Evolutionary conservation across 1,139 yeast species (phyloP), one percentile per base, ranked within the genome.

Genomic region (Saccharomyces hybrid): DNA sequence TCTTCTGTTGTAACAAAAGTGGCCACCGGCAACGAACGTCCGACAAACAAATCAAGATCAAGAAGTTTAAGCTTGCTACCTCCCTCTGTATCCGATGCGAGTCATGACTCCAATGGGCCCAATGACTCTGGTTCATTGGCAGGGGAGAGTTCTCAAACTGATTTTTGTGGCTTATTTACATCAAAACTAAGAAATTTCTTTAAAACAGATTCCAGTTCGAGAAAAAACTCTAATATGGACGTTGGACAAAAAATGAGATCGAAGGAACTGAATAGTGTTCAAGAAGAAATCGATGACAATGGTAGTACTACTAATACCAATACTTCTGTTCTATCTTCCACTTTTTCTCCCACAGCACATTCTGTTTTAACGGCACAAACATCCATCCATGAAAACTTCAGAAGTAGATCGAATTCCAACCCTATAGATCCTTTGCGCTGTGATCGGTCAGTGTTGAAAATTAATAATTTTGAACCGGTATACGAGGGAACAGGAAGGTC

Each of bases 101-200:
- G n/a, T 11, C 13, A 16, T 38, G 44, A 9, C 13, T 3, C 4
- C 3, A 11, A 38, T 2, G 44, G 44, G 44, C 23, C 23, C 6
- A 38, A 6, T 11, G 19, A 16, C 25, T 16, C n/a, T 16, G 44
- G 26, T 16, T 38, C 25, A 6, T 19, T 23, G 3, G 8, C 26
- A 19, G 6, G n/a, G 44, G 16, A 38, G 5, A 38, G 41, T 32
- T n/a, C 27, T 48, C 7, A 56, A 52, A 26, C 50, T 53, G 28
- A 34, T 46, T 19, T 19, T 54, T 13, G 46, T 55, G 7, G 53
- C 52, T 14, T 48, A 53, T 27, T 50, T 61, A 61, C 56, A 46
- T 57, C 60, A 3, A 61, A 52, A 50, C 48, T 61, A 13, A 55
- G 53, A 44, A 57, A 57, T 26, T 53, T 61, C 26, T 61, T 61